Base-by-base conservation (phyloP, 768 basidiomycete species). In the Phanerochaete sordida region DNA sequence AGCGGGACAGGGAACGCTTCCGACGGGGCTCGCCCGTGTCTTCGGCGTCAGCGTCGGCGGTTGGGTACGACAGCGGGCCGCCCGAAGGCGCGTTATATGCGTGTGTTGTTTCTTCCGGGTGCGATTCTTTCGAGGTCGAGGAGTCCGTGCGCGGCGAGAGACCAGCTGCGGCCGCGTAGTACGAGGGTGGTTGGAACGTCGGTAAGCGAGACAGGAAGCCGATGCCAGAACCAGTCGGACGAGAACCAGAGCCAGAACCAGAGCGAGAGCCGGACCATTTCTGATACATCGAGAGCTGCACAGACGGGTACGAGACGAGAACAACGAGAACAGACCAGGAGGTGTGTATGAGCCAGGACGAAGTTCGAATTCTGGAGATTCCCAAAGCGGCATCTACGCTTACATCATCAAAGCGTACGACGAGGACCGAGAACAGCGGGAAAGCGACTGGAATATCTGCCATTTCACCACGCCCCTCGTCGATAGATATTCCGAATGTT, bases 111-210 rank as follows among this genome's bases (percentile, higher is more conserved):
- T 50, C 26, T 39, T 39, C 9, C 1, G 47, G 43, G 16, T 55
- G 39, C 23, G 16, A 16, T n/a, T 21, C 50, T 21, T 23, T 51
- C 9, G 30, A 51, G 9, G n/a, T 13, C 57, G 49, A 24, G 63
- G 46, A 2, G 33, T 58, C 24, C 12, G 39, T 39, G 5, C 4
- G 23, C 9, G 57, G 57, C 5, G 59, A 53, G 13, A 73, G 1
- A 7, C 68, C 68, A 23, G 73, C 74, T 5, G 73, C 74, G 2
- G 74, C 74, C 53, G 74, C 74, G 61, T 74, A 75, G 59, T 73
- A 70, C 24, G 74, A 74, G 0, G 74, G 73, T 3, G 74, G 74
- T 7, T 68, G 62, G 45, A 75, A 75, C 4, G 63, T 59, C 11
- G 69, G 71, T 26, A 67, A 62, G 7, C 68, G 68, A 51, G 65